phyloP scores from a whole-genome alignment of 495 filamentous ascomycete species.

The Xylaria grammica region DNA sequence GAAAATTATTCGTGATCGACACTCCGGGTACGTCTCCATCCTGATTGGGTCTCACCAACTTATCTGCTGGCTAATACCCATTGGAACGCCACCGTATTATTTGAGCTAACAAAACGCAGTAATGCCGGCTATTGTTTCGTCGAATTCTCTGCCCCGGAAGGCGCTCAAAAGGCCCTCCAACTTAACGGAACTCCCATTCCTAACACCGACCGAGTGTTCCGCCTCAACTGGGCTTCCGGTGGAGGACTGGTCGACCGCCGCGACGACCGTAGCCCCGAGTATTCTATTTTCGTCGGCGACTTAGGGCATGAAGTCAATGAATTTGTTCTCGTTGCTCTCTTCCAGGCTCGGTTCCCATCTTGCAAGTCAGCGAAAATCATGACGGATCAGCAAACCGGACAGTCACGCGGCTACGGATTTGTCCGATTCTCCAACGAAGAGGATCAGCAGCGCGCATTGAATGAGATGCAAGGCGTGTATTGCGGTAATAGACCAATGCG shows the following conservation, averaged over 20 bases:
- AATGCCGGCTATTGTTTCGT: conserved; percentile 99
- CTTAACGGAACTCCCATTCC: conserved; percentile 92
- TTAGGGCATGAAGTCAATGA: conserved; percentile 98
- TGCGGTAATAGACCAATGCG: conserved; percentile 99
- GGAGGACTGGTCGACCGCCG: conserved; percentile 93
- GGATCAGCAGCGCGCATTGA: conserved; percentile 93
- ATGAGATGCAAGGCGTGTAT: conserved; percentile 99
- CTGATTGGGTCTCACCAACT: background rate
- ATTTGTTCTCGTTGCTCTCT: conserved; percentile 94
- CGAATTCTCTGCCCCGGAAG: conserved; percentile 83
- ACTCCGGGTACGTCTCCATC: conserved; percentile 82
- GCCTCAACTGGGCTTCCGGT: conserved; percentile 98
- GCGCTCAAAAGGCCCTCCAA: conserved; percentile 85
- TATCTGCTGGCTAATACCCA: background rate
- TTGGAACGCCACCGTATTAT: too few relatives aligned
- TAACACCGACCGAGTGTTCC: conserved; percentile 94
- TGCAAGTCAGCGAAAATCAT: conserved; percentile 99
- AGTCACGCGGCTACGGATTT: conserved; percentile 98
- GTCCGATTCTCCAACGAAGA: conserved; percentile 93
- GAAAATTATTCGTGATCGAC: conserved; percentile 99
- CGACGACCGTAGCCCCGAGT: conserved; percentile 96
- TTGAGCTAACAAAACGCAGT: conserved; percentile 57
- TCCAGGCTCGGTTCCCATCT: conserved; percentile 92
- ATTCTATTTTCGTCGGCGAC: conserved; percentile 96
- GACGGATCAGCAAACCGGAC: conserved; percentile 97